A percentile compares a stretch with the other conserved stretches of the same genome.
phyloP scores from a whole-genome alignment of 306 rosid genomes.

The Medicago lupulina region DNA sequence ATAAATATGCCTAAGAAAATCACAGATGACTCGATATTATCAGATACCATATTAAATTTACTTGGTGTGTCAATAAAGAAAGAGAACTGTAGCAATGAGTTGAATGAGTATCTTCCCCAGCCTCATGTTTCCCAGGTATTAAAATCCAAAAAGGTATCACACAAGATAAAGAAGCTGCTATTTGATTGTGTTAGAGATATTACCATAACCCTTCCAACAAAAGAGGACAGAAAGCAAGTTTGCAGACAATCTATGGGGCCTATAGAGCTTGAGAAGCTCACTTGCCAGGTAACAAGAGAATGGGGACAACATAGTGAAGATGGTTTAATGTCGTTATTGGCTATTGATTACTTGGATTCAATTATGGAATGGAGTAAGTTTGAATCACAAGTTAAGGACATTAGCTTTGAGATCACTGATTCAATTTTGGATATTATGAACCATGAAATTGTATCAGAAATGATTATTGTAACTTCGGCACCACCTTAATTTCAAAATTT shows the following conservation, averaged over 20 bases:
- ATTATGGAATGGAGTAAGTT: constrained; percentile 56
- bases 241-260: constrained; percentile 49
- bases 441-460: constrained; percentile 53
- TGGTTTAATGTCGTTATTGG: constrained; percentile 38
- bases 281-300: constrained; percentile 46
- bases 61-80: constrained; percentile 46
- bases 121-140: constrained; percentile 44
- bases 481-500: background rate
- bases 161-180: constrained; percentile 61
- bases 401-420: constrained; percentile 60
- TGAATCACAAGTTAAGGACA: constrained; percentile 45
- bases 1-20: constrained; percentile 42
- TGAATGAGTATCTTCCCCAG: constrained; percentile 37
- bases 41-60: constrained; percentile 54
- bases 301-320: constrained; percentile 48
- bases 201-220: constrained; percentile 46
- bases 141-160: constrained; percentile 59
- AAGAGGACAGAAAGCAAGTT: constrained; percentile 32
- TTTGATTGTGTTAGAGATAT: constrained; percentile 68
- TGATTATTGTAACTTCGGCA: constrained; percentile 23
- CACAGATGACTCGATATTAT: constrained; percentile 47
- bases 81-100: constrained; percentile 36
- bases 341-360: constrained; percentile 51
- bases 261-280: constrained; percentile 52
- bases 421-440: constrained; percentile 57